phyloP scores from a whole-genome alignment of 768 basidiomycete species.

The Multifurca ochricompacta region DNA sequence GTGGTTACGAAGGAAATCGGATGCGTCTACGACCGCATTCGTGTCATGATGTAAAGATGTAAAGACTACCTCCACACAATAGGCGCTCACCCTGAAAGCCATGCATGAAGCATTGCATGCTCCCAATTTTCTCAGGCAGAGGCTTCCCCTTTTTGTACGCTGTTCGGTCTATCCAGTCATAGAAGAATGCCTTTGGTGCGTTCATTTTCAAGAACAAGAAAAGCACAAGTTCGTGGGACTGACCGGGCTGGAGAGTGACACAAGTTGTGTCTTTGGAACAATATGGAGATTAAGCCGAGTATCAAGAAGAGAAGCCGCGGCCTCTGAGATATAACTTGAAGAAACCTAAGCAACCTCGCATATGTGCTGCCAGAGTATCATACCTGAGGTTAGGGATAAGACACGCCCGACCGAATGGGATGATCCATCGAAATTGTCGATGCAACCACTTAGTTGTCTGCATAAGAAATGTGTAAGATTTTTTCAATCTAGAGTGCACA shows the following conservation, averaged over 20 bases:
- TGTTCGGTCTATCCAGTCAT: slow-evolving; percentile 83
- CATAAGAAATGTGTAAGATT: not conserved
- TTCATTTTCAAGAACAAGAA: not conserved
- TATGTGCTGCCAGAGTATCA: not conserved
- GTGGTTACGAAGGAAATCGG: slow-evolving; percentile 76
- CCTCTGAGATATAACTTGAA: slow-evolving; percentile 82
- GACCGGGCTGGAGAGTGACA: slow-evolving; percentile 69
- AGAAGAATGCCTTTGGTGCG: slow-evolving; percentile 68
- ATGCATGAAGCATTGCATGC: slow-evolving; percentile 82
- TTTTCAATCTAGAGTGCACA: not conserved
- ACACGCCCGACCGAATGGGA: slow-evolving; percentile 84
- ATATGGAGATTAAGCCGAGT: slow-evolving; percentile 65
- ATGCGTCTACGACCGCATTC: slow-evolving; percentile 50
- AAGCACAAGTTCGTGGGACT: not conserved
- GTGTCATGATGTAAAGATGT: not conserved
- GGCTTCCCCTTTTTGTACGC: slow-evolving; percentile 77
- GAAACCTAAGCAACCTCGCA: not conserved
- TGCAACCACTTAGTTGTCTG: slow-evolving; percentile 89
- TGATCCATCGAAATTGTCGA: slow-evolving; percentile 81
- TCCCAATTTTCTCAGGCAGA: slow-evolving; percentile 83
- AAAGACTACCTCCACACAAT: not conserved
- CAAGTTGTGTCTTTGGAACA: slow-evolving; percentile 80
- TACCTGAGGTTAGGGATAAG: slow-evolving; percentile 86
- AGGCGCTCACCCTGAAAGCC: slow-evolving; percentile 58
- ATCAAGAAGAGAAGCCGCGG: slow-evolving; percentile 81